Evolutionary conservation across 148 eudicot genomes (phyloP).

Genomic region (Rhododendron henanense): DNA sequence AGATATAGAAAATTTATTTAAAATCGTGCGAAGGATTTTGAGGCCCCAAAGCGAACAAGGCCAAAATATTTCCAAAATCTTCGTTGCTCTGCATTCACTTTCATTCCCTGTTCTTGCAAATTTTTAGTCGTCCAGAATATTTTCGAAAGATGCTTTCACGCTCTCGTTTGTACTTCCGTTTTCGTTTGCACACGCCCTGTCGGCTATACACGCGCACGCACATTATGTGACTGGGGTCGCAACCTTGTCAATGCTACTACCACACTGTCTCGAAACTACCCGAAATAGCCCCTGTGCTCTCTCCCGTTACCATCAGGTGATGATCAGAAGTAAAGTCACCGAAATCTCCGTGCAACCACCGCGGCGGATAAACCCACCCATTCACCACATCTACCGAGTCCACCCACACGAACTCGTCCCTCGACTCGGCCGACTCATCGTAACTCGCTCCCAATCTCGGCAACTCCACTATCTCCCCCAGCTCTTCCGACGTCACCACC

Average conservation of each 20-base stretch:
- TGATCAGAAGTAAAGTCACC: slow-evolving; percentile 13
- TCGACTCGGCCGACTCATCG: slow-evolving; percentile 21
- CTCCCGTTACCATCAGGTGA: background rate
- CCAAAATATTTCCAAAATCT: slow-evolving; percentile 22
- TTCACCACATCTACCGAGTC: slow-evolving; percentile 21
- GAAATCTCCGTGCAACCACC: slow-evolving; percentile 29
- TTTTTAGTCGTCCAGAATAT: too few species aligned
- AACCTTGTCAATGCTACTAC: slow-evolving; percentile 7
- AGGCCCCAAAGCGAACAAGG: too few species aligned
- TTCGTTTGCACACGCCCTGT: too few species aligned
- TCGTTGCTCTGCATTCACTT: background rate
- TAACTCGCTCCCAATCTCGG: slow-evolving; percentile 47
- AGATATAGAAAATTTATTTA: too few species aligned
- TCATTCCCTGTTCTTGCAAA: too few species aligned
- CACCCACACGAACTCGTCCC: slow-evolving; percentile 22
- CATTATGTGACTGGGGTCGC: background rate
- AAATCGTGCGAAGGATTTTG: fast-evolving
- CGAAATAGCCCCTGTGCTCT: background rate
- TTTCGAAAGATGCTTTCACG: background rate
- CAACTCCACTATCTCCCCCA: slow-evolving; percentile 55
- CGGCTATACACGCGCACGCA: background rate
- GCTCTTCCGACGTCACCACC: slow-evolving; percentile 25
- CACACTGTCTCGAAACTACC: slow-evolving; percentile 11
- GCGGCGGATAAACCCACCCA: slow-evolving; percentile 16
- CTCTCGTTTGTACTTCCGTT: background rate